Base-by-base conservation (phyloP, 192 early-diverging fungal genomes). In the Helicostylum pulchrum region DNA sequence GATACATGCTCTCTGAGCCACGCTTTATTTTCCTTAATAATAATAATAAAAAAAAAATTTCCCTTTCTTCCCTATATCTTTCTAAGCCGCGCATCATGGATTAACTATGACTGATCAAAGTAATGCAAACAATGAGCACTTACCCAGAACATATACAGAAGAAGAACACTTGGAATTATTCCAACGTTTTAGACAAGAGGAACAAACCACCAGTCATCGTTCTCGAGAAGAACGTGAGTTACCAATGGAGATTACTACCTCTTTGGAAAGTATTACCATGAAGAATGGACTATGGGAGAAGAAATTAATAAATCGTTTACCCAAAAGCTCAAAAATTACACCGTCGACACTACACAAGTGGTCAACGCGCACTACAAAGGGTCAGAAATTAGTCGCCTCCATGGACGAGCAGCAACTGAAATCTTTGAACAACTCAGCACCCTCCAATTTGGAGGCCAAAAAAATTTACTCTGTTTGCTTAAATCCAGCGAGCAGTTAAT, bases 21-120 rank as follows among this genome's bases (percentile, higher is more conserved):
- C n/a, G n/a, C 19, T 19, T 48, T 48, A 17, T 48, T 48, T 48
- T 17, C 15, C 47, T 48, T 23, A 17, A 51, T 23, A 7, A 54
- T 47, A 47, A 47, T 15, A 47, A 15, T 47, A 47, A 47, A 7
- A 15, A 47, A 7, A 47, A 47, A n/a, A 8, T 15, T 47, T 47
- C 45, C 45, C 45, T 47, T 47, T 11, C 10, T 47, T n/a, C 45
- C 45, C n/a, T 47, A 47, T 47, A 47, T 47, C 45, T 47, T 47
- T 47, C 45, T 47, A 47, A 47, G 45, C 45, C 45, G 45, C 45
- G 45, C 45, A 47, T n/a, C 45, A 11, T 47, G 45, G 45, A 47
- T 8, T 7, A 47, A 47, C 45, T 47, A 47, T 47, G 45, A 47
- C 12, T 47, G 45, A 47, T 47, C 10, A 47, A n/a, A n/a, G n/a